Conservation (phyloP, 257 asterid species). For the Solanum commersonii region DNA sequence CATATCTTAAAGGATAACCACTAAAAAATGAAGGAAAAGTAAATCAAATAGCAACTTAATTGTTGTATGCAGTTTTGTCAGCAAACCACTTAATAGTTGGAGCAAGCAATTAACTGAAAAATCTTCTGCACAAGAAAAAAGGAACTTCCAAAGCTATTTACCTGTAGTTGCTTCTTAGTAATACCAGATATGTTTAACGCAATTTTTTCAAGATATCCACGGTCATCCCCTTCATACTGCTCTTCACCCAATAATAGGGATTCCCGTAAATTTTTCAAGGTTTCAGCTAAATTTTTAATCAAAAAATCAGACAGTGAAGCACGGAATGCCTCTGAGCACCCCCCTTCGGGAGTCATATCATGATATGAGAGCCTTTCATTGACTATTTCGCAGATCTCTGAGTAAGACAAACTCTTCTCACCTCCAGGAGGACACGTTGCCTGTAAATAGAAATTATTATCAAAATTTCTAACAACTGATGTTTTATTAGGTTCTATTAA, state of each 20-base stretch:
- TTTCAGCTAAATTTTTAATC: constrained; percentile 22
- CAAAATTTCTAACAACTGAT: not conserved
- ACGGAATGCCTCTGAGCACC: constrained; percentile 48
- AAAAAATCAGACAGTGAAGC: constrained; percentile 43
- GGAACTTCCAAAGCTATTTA: constrained; percentile 11
- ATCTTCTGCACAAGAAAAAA: not conserved
- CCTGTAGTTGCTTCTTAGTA: constrained; percentile 67
- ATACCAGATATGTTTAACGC: constrained; percentile 59
- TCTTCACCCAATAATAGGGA: constrained; percentile 25
- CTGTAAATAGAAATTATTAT: constrained; percentile 31
- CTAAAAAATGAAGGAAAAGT: not conserved
- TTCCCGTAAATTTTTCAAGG: constrained; percentile 20
- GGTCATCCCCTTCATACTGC: constrained; percentile 25
- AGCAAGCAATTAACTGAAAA: not conserved
- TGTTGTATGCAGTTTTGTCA: not conserved
- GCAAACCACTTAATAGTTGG: not conserved
- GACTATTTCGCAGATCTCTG: constrained; percentile 27
- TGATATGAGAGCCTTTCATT: constrained; percentile 36
- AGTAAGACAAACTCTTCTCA: constrained; percentile 37
- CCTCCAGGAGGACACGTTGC: constrained; percentile 86
- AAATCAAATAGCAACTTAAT: not conserved
- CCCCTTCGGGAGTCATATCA: constrained; percentile 33
- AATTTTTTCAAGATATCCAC: constrained; percentile 28
- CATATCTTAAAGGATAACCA: not conserved
- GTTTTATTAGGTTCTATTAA: not conserved